Conservation (phyloP, 106 monocot genomes). For the Dendrobium nobile region DNA sequence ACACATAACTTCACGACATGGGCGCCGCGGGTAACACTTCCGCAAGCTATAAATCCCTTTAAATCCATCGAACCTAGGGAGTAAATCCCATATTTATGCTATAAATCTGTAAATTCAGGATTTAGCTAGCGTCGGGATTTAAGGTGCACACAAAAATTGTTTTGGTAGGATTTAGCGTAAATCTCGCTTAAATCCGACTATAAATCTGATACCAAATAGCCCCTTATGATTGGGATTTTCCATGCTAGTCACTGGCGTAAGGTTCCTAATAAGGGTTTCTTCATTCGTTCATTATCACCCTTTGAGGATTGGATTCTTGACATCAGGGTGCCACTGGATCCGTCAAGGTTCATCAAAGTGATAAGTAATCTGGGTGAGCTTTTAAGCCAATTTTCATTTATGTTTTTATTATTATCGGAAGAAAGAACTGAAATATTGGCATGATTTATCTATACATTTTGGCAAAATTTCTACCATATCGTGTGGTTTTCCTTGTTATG, state of each 20-base stretch:
- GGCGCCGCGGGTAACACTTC: too few species aligned
- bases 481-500: constrained; percentile 55
- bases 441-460: neutral
- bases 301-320: constrained; percentile 60
- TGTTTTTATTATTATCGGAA: neutral
- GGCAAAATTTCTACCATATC: constrained; percentile 64
- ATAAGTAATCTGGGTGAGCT: constrained; percentile 59
- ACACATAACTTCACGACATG: too few species aligned
- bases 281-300: constrained; percentile 53
- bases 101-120: too few species aligned
- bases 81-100: too few species aligned
- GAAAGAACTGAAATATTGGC: neutral
- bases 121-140: too few species aligned
- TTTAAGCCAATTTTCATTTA: neutral
- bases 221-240: constrained; percentile 62
- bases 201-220: neutral
- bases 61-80: too few species aligned
- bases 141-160: too few species aligned
- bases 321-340: constrained; percentile 39
- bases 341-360: constrained; percentile 42
- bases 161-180: too few species aligned
- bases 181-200: too few species aligned
- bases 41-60: too few species aligned
- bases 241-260: constrained; percentile 51
- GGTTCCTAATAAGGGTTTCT: constrained; percentile 43